These are phyloP conservation scores for Cytospora piceicola DNA, from an alignment of 2,329 filamentous ascomycete genomes.

Conservation along the genomic window DNA sequence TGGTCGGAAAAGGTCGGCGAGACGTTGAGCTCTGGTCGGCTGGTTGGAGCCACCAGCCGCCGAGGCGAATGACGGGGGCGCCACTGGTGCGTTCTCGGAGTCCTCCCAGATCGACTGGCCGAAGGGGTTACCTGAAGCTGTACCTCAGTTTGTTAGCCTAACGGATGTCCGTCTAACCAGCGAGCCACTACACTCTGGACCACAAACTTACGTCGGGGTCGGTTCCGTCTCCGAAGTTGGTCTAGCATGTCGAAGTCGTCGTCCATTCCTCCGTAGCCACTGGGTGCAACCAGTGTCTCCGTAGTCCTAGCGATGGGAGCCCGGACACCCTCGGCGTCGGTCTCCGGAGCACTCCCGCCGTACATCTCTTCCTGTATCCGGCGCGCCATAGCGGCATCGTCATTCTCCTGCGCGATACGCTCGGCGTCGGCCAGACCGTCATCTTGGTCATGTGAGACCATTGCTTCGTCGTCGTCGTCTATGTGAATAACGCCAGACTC, in stretches of 20 bases:
- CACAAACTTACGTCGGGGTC: slow-evolving; percentile 36
- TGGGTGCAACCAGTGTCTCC: slow-evolving; percentile 84
- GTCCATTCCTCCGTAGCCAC: slow-evolving; percentile 53
- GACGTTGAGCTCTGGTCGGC: slow-evolving; percentile 74
- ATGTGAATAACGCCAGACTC: slow-evolving; percentile 70
- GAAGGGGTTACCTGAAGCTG: slow-evolving; percentile 42
- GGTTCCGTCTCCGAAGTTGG: slow-evolving; percentile 59
- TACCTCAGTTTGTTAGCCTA: slow-evolving; percentile 18
- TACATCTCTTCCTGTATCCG: slow-evolving; percentile 93
- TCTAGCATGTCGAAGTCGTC: slow-evolving; percentile 66
- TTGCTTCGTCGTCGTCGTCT: slow-evolving; percentile 74
- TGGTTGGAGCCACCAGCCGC: slow-evolving; percentile 36
- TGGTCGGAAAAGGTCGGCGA: slow-evolving; percentile 90
- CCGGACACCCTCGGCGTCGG: slow-evolving; percentile 65
- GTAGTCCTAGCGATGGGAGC: slow-evolving; percentile 91
- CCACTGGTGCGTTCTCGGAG: slow-evolving; percentile 3
- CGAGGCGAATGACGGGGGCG: slow-evolving; percentile 15
- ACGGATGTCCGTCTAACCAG: neutral
- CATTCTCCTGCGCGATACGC: slow-evolving; percentile 67
- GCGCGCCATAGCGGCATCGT: slow-evolving; percentile 92
- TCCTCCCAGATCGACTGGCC: slow-evolving; percentile 47
- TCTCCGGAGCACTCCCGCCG: slow-evolving; percentile 48
- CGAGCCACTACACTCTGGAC: neutral
- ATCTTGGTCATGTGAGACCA: slow-evolving; percentile 38
- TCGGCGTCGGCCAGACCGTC: slow-evolving; percentile 48